These are phyloP conservation scores for Ceratobasidium sp. DNA, from an alignment of 1,284 basidiomycete genomes.

Conservation along the genomic window DNA sequence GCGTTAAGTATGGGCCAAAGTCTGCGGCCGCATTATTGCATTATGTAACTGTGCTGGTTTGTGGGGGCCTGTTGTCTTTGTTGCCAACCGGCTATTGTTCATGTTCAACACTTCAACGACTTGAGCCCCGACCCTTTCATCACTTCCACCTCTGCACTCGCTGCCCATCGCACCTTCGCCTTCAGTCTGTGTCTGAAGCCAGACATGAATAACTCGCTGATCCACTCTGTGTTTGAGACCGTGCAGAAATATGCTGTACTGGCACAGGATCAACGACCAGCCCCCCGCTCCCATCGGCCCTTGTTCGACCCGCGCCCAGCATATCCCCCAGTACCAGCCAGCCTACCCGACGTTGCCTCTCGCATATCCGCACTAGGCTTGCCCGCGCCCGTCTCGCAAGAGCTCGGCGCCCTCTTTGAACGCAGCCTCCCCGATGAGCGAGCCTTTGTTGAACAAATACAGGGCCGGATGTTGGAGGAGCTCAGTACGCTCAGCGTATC, in stretches of 20 bases:
- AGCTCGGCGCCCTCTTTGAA: conserved; percentile 6
- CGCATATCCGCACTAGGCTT: not conserved
- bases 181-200: conserved; percentile 16
- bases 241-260: not conserved
- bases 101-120: conserved; percentile 3
- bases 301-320: conserved; percentile 7
- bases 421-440: not conserved
- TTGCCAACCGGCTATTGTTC: conserved; percentile 6
- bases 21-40: not conserved
- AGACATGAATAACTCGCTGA: conserved; percentile 28
- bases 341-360: conserved; percentile 5
- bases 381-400: not conserved
- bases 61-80: conserved; percentile 29
- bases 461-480: conserved; percentile 20
- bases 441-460: not conserved
- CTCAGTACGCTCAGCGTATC: conserved; percentile 4
- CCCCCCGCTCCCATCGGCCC: not conserved
- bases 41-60: conserved; percentile 14
- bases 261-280: not conserved
- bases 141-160: not conserved
- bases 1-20: not conserved
- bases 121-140: not conserved
- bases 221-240: not conserved
- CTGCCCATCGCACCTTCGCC: not conserved
- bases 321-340: not conserved